phyloP scores from a whole-genome alignment of 108 stramenopile genomes.

The Fistulifera pelliculosa region DNA sequence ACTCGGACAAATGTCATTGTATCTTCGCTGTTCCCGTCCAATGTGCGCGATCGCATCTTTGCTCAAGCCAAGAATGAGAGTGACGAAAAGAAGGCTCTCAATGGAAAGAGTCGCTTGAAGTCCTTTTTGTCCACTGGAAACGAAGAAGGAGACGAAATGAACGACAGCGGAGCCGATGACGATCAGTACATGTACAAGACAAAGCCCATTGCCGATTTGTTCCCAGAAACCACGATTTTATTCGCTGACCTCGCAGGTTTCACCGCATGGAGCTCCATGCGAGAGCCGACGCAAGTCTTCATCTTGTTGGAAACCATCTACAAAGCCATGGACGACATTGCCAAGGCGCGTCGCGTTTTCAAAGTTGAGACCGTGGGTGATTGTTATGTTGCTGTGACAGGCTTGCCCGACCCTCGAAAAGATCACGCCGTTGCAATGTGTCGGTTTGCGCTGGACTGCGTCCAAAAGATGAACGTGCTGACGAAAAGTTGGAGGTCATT shows the following conservation, averaged over 20 bases:
- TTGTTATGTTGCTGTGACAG: constrained; percentile 31
- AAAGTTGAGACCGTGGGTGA: constrained; percentile 2
- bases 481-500: constrained; percentile 9
- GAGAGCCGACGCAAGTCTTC: constrained; percentile 4
- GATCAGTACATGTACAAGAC: background rate
- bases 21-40: constrained; percentile 19
- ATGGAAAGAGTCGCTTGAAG: constrained; percentile 5
- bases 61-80: constrained; percentile 1
- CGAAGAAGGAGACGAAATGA: background rate
- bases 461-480: constrained; percentile 20
- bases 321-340: constrained; percentile 6
- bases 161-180: background rate
- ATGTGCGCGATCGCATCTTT: constrained; percentile 22
- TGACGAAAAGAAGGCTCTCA: background rate
- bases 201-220: constrained; percentile 1
- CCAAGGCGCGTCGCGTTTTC: background rate
- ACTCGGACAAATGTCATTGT: constrained; percentile 16
- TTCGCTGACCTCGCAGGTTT: constrained; percentile 1
- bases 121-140: background rate
- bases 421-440: constrained; percentile 41
- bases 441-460: constrained; percentile 34
- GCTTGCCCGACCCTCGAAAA: constrained; percentile 10
- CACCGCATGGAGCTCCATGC: constrained; percentile 2
- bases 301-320: constrained; percentile 8
- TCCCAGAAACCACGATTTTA: background rate